phyloP scores from a whole-genome alignment of 805 yeast genomes.

The Starmerella sp. region DNA sequence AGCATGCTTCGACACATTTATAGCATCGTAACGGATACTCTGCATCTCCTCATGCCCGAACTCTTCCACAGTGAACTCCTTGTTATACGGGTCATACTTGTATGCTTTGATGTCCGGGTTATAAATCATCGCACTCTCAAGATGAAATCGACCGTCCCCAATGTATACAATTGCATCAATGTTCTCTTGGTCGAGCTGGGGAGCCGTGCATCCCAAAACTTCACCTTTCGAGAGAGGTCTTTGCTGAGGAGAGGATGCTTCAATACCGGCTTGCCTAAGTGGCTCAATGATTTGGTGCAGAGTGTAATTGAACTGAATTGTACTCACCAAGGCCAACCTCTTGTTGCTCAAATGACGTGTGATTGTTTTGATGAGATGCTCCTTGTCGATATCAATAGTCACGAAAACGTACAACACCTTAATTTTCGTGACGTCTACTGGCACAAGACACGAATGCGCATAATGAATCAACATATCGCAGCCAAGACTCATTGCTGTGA shows the following conservation, averaged over 20 bases:
- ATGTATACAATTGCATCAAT: conserved; percentile 75
- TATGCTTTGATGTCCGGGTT: conserved; percentile 87
- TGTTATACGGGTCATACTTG: conserved; percentile 88
- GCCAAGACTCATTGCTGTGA: conserved; percentile 80
- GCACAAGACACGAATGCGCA: conserved; percentile 95
- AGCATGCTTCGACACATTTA: conserved; percentile 47
- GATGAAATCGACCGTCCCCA: conserved; percentile 94
- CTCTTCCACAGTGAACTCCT: conserved; percentile 79
- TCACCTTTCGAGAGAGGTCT: conserved; percentile 91
- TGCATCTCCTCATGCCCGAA: conserved; percentile 82
- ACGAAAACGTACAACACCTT: conserved; percentile 93
- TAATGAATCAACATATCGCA: conserved; percentile 94
- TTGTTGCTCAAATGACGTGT: conserved; percentile 58
- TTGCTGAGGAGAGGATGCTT: conserved; percentile 76
- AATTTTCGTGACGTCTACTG: conserved; percentile 81
- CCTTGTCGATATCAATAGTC: conserved; percentile 77
- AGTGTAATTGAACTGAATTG: conserved; percentile 94
- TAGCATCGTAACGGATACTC: conserved; percentile 60
- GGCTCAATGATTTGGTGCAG: conserved; percentile 65
- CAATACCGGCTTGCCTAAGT: conserved; percentile 35
- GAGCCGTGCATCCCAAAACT: conserved; percentile 92
- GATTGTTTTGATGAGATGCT: conserved; percentile 68
- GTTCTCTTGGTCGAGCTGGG: conserved; percentile 42
- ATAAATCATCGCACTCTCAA: conserved; percentile 94
- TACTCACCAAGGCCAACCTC: conserved; percentile 77